Evolutionary conservation across 108 stramenopile genomes (phyloP), one percentile per base, ranked within the genome.

Genomic region (Nitzschia inconspicua): DNA sequence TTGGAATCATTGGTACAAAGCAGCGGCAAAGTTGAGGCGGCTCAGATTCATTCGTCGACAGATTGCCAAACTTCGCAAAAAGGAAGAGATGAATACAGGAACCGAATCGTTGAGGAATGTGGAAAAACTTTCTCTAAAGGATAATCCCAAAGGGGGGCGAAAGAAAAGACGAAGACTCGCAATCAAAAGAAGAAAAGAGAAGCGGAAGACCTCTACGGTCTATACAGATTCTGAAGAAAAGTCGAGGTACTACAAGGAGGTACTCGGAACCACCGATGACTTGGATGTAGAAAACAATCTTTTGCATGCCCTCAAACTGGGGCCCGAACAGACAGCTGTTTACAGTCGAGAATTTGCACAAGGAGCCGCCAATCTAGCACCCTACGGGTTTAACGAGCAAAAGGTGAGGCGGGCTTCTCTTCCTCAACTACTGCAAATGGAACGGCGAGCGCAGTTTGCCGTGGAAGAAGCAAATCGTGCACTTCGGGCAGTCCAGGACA

Each of bases 321-420:
- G 90, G 7, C 90, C 90, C 5, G 89, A 86, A 53, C 89, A 91
- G 52, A 80, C 82, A 18, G 85, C 89, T 48, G 75, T 89, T 14
- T 94, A 90, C 56, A 76, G 78, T 39, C 58, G 93, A 22, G 93
- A 94, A 66, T 87, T 90, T 58, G 93, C 93, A 7, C 86, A 88
- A 44, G 78, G 83, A 29, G 86, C 88, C 16, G 85, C 87, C 7
- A 81, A 73, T 14, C 83, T 88, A 49, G 89, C 88, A 56, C 93
- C 93, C 0, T 60, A 86, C 54, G 89, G 93, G 9, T 91, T 85
- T 66, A 68, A 65, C 41, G 83, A 90, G 66, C 60, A 57, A 16
- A 62, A 73, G 4, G 63, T 93, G 3, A 40, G 56, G 19, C 62
- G 72, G 9, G 64, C 69, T 16, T 68, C 65, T n/a, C 72, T 89